Evolutionary conservation across 2,329 filamentous ascomycete species (phyloP), one percentile per base, ranked within the genome.

Genomic region (Cladosporium sphaerospermum): DNA sequence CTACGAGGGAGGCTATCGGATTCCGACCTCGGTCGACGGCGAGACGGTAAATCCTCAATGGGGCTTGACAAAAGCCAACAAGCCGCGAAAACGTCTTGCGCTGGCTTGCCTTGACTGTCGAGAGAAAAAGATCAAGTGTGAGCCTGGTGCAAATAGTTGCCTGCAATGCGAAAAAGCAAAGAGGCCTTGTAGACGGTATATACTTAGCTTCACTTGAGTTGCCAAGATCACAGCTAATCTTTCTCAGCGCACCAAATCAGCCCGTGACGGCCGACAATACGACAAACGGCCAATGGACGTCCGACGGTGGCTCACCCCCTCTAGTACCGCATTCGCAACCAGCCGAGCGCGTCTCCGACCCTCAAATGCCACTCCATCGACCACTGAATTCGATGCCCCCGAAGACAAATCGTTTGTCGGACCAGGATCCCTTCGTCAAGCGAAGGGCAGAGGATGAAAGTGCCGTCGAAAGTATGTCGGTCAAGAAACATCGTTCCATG

Each of bases 51-150:
- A 95, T 67, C 88, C 90, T 1, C 88, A 89, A 60, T 96, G 91
- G 91, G 90, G 91, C 13, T 84, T 95, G 9, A 96, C 91, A 34
- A 96, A 96, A 72, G 90, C 91, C 2, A 91, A 91, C 11, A 96
- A 95, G 73, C 90, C 91, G 45, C 82, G 91, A 60, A 96, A 96
- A 73, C 80, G 91, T 53, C 77, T 96, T 53, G 90, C 91, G 19
- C 90, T 95, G 67, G 89, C 89, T n/a, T 96, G 91, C 66, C 79
- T 95, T 54, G 93, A 89, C 10, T 96, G 91, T 68, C 82, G 91
- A 47, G 90, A 96, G 73, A 96, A 96, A 82, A 96, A 96, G 77
- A 95, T 96, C 73, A 96, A 95, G 70, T 96, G 91, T 65, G 89
- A 96, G 59, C 91, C 90, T 1, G 89, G 91, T 62, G 86, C 83